phyloP scores from a whole-genome alignment of 441 rosid genomes.

The Gossypium aridum region DNA sequence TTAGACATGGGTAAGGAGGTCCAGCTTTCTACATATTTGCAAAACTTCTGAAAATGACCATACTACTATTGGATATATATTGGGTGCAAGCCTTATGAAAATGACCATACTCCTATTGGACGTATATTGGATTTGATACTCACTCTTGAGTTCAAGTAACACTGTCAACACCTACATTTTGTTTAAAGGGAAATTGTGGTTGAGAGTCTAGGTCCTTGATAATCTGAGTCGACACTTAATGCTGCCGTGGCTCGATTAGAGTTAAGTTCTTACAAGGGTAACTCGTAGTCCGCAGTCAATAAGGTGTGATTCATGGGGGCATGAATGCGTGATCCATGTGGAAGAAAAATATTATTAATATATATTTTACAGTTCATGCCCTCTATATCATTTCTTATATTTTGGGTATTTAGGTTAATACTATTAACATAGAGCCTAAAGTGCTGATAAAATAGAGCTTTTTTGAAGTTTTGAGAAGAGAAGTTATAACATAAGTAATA shows the following conservation, averaged over 20 bases:
- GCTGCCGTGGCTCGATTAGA: neutral
- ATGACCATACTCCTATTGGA: neutral
- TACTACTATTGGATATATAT: neutral
- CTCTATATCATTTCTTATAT: neutral
- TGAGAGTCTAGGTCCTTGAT: neutral
- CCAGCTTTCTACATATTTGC: neutral
- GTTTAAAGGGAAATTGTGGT: neutral
- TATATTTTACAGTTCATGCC: neutral
- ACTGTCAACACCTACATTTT: neutral
- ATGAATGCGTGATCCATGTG: neutral
- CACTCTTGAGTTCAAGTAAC: neutral
- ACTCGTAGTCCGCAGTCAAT: neutral
- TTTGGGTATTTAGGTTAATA: neutral
- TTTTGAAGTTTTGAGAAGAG: neutral
- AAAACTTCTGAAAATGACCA: neutral
- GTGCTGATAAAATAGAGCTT: neutral
- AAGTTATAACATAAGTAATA: neutral
- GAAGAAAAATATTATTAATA: neutral
- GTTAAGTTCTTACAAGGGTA: neutral
- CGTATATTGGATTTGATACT: neutral
- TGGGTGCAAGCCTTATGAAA: neutral
- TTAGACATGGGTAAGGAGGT: neutral
- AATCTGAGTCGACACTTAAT: neutral
- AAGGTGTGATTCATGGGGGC: neutral
- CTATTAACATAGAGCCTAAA: neutral